phyloP scores from a whole-genome alignment of 148 eudicot species.

The Suaeda aralocaspica region DNA sequence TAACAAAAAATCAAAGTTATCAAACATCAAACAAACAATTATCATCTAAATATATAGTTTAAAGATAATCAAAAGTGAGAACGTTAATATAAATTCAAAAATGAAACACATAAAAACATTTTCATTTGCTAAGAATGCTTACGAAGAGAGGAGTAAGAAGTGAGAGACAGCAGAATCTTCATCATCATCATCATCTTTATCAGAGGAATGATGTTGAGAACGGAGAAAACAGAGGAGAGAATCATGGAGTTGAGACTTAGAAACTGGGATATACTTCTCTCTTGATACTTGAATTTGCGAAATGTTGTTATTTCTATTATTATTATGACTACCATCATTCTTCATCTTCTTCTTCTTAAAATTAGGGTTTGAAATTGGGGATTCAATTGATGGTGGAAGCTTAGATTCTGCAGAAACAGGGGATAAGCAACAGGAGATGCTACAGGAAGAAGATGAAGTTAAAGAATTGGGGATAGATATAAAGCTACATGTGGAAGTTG shows the following conservation, averaged over 20 bases:
- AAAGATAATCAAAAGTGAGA: too few relatives aligned
- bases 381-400: background rate
- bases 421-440: background rate
- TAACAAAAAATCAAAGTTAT: too few relatives aligned
- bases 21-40: too few relatives aligned
- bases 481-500: background rate
- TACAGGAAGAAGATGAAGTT: background rate
- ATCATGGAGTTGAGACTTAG: conserved; percentile 59
- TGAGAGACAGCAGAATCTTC: conserved; percentile 32
- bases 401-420: conserved; percentile 8
- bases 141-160: conserved; percentile 51
- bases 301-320: conserved; percentile 10
- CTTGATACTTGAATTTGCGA: conserved; percentile 63
- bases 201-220: conserved; percentile 21
- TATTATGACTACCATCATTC: background rate
- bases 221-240: conserved; percentile 43
- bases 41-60: too few relatives aligned
- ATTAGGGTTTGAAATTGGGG: background rate
- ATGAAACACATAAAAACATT: too few relatives aligned
- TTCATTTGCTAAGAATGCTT: conserved; percentile 4
- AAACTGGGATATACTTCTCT: conserved; percentile 56
- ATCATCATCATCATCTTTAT: background rate
- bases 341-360: background rate
- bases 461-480: conserved; percentile 1
- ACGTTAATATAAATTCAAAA: too few relatives aligned